Base-by-base conservation (phyloP, 1,284 basidiomycete species). In the Puccinia triticina region DNA sequence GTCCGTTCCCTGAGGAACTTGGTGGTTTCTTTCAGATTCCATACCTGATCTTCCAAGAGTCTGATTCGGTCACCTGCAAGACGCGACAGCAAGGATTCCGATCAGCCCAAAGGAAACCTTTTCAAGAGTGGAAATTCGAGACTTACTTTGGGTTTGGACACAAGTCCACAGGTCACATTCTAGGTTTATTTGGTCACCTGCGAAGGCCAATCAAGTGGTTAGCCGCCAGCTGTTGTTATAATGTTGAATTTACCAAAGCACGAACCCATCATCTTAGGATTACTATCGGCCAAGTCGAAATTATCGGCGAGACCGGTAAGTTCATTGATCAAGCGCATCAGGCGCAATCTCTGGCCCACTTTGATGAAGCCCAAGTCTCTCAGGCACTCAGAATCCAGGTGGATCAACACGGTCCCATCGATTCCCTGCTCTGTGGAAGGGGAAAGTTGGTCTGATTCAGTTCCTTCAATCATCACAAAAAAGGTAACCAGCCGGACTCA, bases 331-430 rank as follows among this genome's bases (percentile, higher is more conserved):
- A 82, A 64, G 46, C 61, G 57, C 37, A 82, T 61, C 34, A 82
- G 50, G 40, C 72, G 72, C 46, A 82, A 75, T 57, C 80, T 74
- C n/a, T 64, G 71, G 34, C 80, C 80, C 48, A 76, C 80, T 69
- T 82, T 82, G 10, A 50, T 21, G 57, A 82, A 43, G 43, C 80
- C 80, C 26, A 82, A 74, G 26, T 82, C 80, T 50, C 50, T 82
- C 8, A 82, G 34, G 37, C 57, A 75, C 48, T 82, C 59, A 12
- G 71, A 66, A 69, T 82, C 80, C 29, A 82, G 61, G 50, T 82
- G 55, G 26, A 75, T 53, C 29, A 82, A 72, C 2, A 82, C 80
- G 23, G 59, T 32, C n/a, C 80, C 80, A 53, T 82, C 80, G 53
- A 82, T 82, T 40, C 80, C 80, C 2, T 82, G 69, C 29, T 75